Base-by-base conservation (phyloP, 2,329 filamentous ascomycete genomes). In the Akanthomyces muscarius region DNA sequence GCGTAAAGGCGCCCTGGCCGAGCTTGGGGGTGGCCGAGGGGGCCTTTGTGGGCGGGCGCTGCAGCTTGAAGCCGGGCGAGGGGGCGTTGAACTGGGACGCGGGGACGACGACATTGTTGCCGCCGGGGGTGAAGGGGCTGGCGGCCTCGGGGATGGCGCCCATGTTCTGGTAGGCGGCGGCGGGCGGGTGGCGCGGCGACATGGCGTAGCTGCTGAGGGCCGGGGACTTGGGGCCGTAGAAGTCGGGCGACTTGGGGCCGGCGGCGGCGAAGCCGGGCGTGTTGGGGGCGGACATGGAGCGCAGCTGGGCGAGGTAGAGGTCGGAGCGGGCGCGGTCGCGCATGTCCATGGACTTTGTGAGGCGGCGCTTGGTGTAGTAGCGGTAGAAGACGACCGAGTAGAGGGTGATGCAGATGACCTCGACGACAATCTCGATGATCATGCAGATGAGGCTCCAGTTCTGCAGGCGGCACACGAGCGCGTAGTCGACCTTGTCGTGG, bases 331-430 rank as follows among this genome's bases (percentile, higher is more conserved):
- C 95, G 73, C 91, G 90, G 82, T 99, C 95, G 70, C 95, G 92
- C 74, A 90, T 82, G 74, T 96, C 90, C 95, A 99, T 99, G 66
- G 92, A 93, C 84, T 97, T 98, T 78, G 90, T 88, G 66, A 99
- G 90, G 74, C 90, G 90, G 75, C 92, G 90, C 85, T 98, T 99
- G 68, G 90, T 92, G 86, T 93, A 97, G 84, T 96, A 96, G 70
- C 95, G 90, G 83, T 96, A 98, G 82, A 98, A 97, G 75, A 97
- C 88, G 73, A 97, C 85, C 72, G 86, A 92, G 83, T 99, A 99
- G 71, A 99, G 91, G 61, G 87, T 82, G 75, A 99, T 96, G 73
- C 90, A 92, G 72, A 98, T 89, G 68, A 91, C 85, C 74, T 98
- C 95, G 70, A 99, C 84, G 65, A 97, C 90, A 68, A 99, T 84